phyloP scores from a whole-genome alignment of 306 rosid genomes.

The Argentina anserina region DNA sequence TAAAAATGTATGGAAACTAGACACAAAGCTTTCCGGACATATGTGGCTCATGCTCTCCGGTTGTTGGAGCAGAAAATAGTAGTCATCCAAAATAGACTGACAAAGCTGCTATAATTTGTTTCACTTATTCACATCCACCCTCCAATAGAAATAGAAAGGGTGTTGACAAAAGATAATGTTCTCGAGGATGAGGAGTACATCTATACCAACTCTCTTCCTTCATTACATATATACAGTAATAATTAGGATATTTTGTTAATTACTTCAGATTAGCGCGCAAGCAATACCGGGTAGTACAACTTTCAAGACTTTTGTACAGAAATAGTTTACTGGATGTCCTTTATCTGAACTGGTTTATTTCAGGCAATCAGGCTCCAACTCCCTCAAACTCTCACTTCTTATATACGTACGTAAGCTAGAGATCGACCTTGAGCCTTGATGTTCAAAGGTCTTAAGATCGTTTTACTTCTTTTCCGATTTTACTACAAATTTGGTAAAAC shows the following conservation, averaged over 20 bases:
- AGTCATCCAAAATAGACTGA: too few species aligned
- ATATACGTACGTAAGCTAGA: too few species aligned
- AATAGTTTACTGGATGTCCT: neutral
- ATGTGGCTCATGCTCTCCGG: too few species aligned
- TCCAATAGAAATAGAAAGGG: too few species aligned
- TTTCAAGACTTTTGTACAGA: neutral
- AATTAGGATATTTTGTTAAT: neutral
- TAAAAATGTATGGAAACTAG: too few species aligned
- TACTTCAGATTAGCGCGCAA: neutral
- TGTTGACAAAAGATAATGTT: slow-evolving; percentile 31
- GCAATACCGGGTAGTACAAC: neutral
- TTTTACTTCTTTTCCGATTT: neutral
- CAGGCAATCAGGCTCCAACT: too few species aligned
- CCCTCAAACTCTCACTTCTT: neutral
- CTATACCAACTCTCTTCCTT: slow-evolving; percentile 62
- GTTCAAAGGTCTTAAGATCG: neutral
- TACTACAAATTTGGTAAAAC: too few species aligned
- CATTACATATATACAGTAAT: neutral
- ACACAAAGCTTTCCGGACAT: too few species aligned
- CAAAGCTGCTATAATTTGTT: too few species aligned
- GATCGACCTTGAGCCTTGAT: too few species aligned
- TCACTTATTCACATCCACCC: too few species aligned
- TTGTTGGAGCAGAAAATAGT: too few species aligned
- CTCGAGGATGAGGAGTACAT: slow-evolving; percentile 61
- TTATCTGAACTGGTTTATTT: neutral